phyloP scores from a whole-genome alignment of 2,329 filamentous ascomycete genomes.

The Dactylonectria macrodidyma region DNA sequence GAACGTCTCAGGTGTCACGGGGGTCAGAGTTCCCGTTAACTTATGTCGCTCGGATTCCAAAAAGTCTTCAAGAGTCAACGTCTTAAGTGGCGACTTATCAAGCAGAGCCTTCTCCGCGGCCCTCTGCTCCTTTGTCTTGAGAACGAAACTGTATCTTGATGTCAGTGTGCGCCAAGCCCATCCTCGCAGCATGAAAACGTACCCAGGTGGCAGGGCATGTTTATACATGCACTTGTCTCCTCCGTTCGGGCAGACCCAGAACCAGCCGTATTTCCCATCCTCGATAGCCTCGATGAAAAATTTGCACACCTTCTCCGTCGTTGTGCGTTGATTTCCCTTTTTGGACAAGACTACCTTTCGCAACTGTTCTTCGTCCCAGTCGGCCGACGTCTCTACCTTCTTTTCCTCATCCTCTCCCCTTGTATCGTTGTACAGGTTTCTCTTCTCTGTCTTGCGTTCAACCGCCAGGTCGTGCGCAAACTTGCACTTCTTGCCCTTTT shows the following conservation, averaged over 20 bases:
- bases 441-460: slow-evolving; percentile 94
- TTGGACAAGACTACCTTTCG: slow-evolving; percentile 92
- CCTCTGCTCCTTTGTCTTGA: slow-evolving; percentile 98
- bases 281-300: slow-evolving; percentile 98
- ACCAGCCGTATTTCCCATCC: slow-evolving; percentile 99
- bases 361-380: slow-evolving; percentile 98
- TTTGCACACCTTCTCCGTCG: slow-evolving; percentile 99
- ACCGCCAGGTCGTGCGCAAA: slow-evolving; percentile 93
- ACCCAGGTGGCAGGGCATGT: slow-evolving; percentile 95
- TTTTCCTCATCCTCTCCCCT: slow-evolving; percentile 80
- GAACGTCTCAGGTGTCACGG: slow-evolving; percentile 93
- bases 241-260: slow-evolving; percentile 97
- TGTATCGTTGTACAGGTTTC: slow-evolving; percentile 89
- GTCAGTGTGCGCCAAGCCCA: slow-evolving; percentile 41
- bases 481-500: slow-evolving; percentile 98
- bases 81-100: slow-evolving; percentile 96
- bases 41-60: slow-evolving; percentile 97
- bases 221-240: slow-evolving; percentile 99
- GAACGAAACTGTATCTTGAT: slow-evolving; percentile 77
- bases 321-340: slow-evolving; percentile 95
- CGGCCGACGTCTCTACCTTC: slow-evolving; percentile 92
- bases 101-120: slow-evolving; percentile 95
- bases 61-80: slow-evolving; percentile 96
- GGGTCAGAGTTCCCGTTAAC: slow-evolving; percentile 90
- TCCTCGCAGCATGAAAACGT: slow-evolving; percentile 58